Conservation (phyloP, 176 grass and related monocot genomes). For the Puya raimondii region DNA sequence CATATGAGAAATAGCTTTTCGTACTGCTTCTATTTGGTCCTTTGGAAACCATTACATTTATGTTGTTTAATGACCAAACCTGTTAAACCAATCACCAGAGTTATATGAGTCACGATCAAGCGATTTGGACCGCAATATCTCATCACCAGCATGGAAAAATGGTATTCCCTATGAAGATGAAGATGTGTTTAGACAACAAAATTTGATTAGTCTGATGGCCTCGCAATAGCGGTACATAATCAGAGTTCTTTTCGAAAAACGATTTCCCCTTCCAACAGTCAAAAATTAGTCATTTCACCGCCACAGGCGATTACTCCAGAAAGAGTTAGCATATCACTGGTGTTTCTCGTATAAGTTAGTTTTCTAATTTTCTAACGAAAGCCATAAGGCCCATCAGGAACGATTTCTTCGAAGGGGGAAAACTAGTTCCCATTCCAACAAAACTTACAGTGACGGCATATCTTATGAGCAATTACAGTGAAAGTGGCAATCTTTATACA, state of each 20-base stretch:
- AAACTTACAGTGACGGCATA: too few relatives aligned
- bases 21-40: slow-evolving; percentile 3
- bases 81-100: slow-evolving; percentile 98
- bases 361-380: too few relatives aligned
- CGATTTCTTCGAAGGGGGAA: not conserved
- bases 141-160: slow-evolving; percentile 95
- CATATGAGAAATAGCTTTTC: not conserved
- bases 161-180: slow-evolving; percentile 66
- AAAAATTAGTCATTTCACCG: too few relatives aligned
- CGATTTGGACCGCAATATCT: slow-evolving; percentile 85
- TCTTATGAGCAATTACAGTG: too few relatives aligned
- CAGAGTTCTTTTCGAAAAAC: too few relatives aligned
- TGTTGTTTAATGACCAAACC: slow-evolving; percentile 17
- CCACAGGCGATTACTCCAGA: too few relatives aligned
- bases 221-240: too few relatives aligned
- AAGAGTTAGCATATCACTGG: too few relatives aligned
- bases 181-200: slow-evolving; percentile 5
- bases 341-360: too few relatives aligned
- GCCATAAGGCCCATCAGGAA: too few relatives aligned
- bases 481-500: not conserved
- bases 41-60: not conserved
- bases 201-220: not conserved
- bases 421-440: not conserved
- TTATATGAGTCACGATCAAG: slow-evolving; percentile 95
- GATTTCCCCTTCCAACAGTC: too few relatives aligned